Evolutionary conservation across 2,329 filamentous ascomycete genomes (phyloP), one percentile per base, ranked within the genome.

Genomic region (Cercospora berteroae): DNA sequence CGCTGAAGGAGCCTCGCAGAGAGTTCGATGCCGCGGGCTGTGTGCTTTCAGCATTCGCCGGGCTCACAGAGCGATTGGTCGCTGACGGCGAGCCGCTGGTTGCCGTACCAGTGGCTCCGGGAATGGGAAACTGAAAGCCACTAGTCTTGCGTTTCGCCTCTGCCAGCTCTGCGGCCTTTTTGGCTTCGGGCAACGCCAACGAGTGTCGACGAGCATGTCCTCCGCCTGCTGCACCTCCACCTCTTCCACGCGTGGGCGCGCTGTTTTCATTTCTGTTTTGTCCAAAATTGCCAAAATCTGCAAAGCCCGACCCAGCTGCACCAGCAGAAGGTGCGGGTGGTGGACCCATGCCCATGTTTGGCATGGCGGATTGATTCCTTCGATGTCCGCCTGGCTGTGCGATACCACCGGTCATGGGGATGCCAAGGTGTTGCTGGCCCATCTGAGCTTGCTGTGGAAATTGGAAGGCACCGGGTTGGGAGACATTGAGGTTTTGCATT

Each of bases 81-180:
- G 79, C 80, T 42, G 82, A 80, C 18, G 81, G 78, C 56, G 81
- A 75, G 50, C 75, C 79, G 64, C 86, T 87, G 64, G 86, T 83
- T 63, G 86, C 84, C 8, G 48, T 20, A 18, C 86, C 87, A 63
- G 86, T 83, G 70, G 89, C 85, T 58, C 87, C 87, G 60, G 93
- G 91, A 63, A 90, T 88, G 16, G 95, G 94, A 79, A 99, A 99
- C 78, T 97, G 94, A 81, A 98, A 99, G 66, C 89, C 93, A 70
- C 92, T 93, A 69, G 94, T 93, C 64, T 94, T 96, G 80, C 94
- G 87, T 83, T 97, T 97, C 84, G 97, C 94, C 82, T 99, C 95
- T 59, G 95, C 95, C 71, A 97, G 82, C 80, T 99, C 95, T 66
- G 95, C 95, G 58, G 95, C 95, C 83, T 97, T 98, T 83, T 97